Percentiles rank a stretch among this genome's conserved stretches.
Evolutionary conservation across 176 grass and related monocot species (phyloP).

Genomic region (Ananas comosus): DNA sequence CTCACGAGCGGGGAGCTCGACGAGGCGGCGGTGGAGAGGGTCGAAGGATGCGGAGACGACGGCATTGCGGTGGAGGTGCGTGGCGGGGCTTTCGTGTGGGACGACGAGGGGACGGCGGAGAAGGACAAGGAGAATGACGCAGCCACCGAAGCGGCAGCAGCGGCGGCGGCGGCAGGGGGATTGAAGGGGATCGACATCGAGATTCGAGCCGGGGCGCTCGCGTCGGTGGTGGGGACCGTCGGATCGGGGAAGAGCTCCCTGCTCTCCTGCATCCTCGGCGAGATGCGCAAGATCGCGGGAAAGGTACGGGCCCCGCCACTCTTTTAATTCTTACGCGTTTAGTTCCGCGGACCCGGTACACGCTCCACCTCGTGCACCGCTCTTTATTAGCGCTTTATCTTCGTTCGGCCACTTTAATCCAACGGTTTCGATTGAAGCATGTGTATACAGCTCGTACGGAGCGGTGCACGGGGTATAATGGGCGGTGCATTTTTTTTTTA

Average conservation of each 20-base stretch:
- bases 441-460: too few relatives aligned
- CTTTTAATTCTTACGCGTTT: not conserved
- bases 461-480: too few relatives aligned
- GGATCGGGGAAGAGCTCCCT: constrained; percentile 91
- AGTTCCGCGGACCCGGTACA: not conserved
- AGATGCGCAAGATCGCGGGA: constrained; percentile 81
- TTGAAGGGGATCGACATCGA: constrained; percentile 56
- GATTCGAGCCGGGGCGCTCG: constrained; percentile 45
- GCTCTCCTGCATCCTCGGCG: constrained; percentile 70
- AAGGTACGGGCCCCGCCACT: constrained; percentile 18
- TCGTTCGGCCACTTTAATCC: too few relatives aligned
- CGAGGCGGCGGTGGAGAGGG: constrained; percentile 50
- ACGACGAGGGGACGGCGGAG: constrained; percentile 45
- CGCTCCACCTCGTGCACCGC: not conserved
- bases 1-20: constrained; percentile 75
- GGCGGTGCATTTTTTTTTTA: too few relatives aligned
- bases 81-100: constrained; percentile 68
- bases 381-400: too few relatives aligned
- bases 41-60: constrained; percentile 2
- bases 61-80: constrained; percentile 45
- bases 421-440: too few relatives aligned
- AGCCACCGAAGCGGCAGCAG: not conserved
- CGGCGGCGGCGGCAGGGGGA: constrained; percentile 11
- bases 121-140: constrained; percentile 45
- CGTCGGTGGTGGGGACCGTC: constrained; percentile 76